Evolutionary conservation across 805 yeast species (phyloP).

Genomic region (Wickerhamomyces rabaulensis): DNA sequence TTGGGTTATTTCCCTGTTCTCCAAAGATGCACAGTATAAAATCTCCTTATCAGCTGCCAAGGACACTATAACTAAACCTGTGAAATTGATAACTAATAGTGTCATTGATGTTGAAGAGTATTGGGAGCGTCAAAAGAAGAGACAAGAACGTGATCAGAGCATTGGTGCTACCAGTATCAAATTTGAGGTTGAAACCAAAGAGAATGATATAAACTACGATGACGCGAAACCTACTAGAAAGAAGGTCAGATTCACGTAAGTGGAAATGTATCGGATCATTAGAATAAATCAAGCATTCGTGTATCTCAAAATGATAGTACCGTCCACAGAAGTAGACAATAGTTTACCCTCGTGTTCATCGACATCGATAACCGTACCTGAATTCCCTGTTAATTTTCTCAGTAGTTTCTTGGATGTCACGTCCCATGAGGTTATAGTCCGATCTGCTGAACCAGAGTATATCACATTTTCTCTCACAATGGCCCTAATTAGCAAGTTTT

Average conservation of each 20-base stretch:
- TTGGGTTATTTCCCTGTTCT: slow-evolving; percentile 34
- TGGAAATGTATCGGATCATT: no score
- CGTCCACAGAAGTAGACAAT: slow-evolving; percentile 50
- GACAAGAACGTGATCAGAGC: no score
- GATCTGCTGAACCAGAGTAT: slow-evolving; percentile 61
- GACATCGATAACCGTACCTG: slow-evolving; percentile 56
- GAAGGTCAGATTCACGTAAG: slow-evolving; percentile 10
- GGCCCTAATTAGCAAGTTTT: slow-evolving; percentile 46
- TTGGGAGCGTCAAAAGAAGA: not conserved
- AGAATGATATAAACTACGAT: not conserved
- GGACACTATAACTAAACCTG: not conserved
- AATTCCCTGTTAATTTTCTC: slow-evolving; percentile 53
- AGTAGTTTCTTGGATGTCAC: slow-evolving; percentile 41
- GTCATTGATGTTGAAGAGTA: slow-evolving; percentile 1
- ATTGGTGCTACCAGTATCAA: no score
- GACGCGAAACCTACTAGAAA: not conserved
- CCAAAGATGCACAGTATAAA: slow-evolving; percentile 15
- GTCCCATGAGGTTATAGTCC: slow-evolving; percentile 57
- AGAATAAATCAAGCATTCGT: not conserved
- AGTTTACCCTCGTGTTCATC: slow-evolving; percentile 41
- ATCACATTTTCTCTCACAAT: slow-evolving; percentile 36
- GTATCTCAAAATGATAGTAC: slow-evolving; percentile 44
- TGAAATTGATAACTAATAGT: not conserved
- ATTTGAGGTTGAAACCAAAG: not conserved
- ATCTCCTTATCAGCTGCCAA: slow-evolving; percentile 2